These are phyloP conservation scores for Fusarium sterilihyphosum DNA, from an alignment of 2,329 filamentous ascomycete genomes.

Conservation along the genomic window DNA sequence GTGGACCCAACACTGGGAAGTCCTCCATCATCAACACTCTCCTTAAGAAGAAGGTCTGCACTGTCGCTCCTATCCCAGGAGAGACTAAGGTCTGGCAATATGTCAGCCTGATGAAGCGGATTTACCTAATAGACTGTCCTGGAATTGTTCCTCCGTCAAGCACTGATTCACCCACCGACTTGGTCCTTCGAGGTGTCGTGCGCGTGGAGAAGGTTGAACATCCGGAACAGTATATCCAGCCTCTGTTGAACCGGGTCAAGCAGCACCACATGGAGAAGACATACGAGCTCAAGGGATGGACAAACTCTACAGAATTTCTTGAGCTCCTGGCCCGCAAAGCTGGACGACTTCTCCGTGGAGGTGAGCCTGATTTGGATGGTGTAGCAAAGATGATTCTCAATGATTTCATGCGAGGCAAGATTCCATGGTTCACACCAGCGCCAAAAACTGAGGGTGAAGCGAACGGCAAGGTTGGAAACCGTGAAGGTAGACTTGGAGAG, in stretches of 20 bases:
- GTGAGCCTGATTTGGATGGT: conserved; percentile 94
- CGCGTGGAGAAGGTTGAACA: conserved; percentile 96
- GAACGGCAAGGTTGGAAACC: conserved; percentile 68
- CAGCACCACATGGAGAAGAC: conserved; percentile 90
- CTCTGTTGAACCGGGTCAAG: conserved; percentile 82
- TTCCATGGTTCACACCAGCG: conserved; percentile 93
- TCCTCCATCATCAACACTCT: conserved; percentile 97
- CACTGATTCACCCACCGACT: conserved; percentile 84
- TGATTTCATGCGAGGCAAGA: conserved; percentile 93
- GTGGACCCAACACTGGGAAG: conserved; percentile 88
- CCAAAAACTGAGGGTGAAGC: conserved; percentile 67
- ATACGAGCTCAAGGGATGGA: conserved; percentile 86
- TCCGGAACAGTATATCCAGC: conserved; percentile 93
- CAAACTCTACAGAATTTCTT: conserved; percentile 81
- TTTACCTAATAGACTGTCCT: conserved; percentile 91
- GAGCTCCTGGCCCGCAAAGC: conserved; percentile 88
- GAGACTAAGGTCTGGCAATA: conserved; percentile 99
- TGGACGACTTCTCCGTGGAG: conserved; percentile 86
- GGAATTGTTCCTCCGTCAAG: conserved; percentile 93
- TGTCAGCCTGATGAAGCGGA: conserved; percentile 92
- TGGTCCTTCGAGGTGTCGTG: conserved; percentile 90
- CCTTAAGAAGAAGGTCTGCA: conserved; percentile 93
- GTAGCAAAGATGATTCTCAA: conserved; percentile 97
- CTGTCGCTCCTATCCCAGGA: conserved; percentile 91
- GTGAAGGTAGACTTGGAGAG: conserved; percentile 83